A percentile compares a stretch with the other conserved stretches of the same genome.
phyloP scores from a whole-genome alignment of 106 monocot species.

The Triglochin maritima region DNA sequence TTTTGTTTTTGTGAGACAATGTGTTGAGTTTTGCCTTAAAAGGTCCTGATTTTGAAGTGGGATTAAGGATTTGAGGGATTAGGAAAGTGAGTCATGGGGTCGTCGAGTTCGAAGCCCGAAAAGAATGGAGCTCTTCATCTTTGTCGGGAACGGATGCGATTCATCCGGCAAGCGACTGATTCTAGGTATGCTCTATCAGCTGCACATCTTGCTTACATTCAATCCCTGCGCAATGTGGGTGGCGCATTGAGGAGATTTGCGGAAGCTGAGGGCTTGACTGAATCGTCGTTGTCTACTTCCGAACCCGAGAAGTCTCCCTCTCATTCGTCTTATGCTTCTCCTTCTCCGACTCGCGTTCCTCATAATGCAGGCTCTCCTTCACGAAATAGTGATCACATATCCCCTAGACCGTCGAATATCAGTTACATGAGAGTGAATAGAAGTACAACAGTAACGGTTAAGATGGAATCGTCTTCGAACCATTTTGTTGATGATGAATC shows the following conservation, averaged over 20 bases:
- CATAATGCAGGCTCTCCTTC: constrained; percentile 25
- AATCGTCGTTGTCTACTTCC: constrained; percentile 35
- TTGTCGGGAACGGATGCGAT: constrained; percentile 50
- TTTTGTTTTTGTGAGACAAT: no score
- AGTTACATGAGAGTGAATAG: constrained; percentile 30
- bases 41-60: neutral
- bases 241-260: constrained; percentile 42
- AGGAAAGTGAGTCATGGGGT: constrained; percentile 35
- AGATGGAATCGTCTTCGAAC: constrained; percentile 15
- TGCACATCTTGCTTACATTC: constrained; percentile 52
- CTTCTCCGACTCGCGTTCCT: constrained; percentile 31
- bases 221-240: constrained; percentile 50
- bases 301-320: constrained; percentile 57
- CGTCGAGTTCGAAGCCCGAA: constrained; percentile 38
- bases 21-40: no score
- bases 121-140: constrained; percentile 35
- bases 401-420: constrained; percentile 26
- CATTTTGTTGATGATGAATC: constrained; percentile 26
- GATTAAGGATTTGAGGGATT: neutral
- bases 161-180: constrained; percentile 51
- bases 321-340: constrained; percentile 63
- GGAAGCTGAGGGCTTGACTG: constrained; percentile 45
- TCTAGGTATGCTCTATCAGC: constrained; percentile 58
- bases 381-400: constrained; percentile 19
- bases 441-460: constrained; percentile 22